These are phyloP conservation scores for Ophiostoma piceae DNA, from an alignment of 2,329 filamentous ascomycete species.

Conservation along the genomic window DNA sequence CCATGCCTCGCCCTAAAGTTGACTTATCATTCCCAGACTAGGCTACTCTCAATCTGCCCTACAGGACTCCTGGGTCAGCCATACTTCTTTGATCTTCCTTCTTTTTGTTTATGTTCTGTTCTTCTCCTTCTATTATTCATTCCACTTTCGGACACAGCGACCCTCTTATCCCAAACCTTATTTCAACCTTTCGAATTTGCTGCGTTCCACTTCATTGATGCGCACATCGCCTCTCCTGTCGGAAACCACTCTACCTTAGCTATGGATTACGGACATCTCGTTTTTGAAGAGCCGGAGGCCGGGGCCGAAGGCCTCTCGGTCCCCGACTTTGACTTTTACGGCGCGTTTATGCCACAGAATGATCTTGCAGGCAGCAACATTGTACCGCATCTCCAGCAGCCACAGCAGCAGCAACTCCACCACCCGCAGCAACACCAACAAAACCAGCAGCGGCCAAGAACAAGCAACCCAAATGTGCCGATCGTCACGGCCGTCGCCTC, in stretches of 20 bases:
- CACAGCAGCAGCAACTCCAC: conserved; percentile 13
- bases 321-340: neutral
- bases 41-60: neutral
- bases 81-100: neutral
- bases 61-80: neutral
- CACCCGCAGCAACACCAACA: conserved; percentile 11
- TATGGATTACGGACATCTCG: conserved; percentile 24
- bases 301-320: conserved; percentile 14
- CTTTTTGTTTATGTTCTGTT: neutral
- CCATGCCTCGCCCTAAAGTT: neutral
- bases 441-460: neutral
- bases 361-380: neutral
- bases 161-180: conserved; percentile 6
- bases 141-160: neutral
- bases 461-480: neutral
- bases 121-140: neutral
- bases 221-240: neutral
- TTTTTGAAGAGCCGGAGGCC: conserved; percentile 20
- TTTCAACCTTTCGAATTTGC: neutral
- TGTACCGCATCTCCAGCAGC: neutral
- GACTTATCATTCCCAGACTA: neutral
- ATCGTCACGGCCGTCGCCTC: neutral
- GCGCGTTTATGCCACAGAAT: neutral
- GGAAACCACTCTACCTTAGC: neutral
- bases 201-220: neutral